Evolutionary conservation across 306 rosid species (phyloP), one percentile per base, ranked within the genome.

Genomic region (Cucurbita moschata): DNA sequence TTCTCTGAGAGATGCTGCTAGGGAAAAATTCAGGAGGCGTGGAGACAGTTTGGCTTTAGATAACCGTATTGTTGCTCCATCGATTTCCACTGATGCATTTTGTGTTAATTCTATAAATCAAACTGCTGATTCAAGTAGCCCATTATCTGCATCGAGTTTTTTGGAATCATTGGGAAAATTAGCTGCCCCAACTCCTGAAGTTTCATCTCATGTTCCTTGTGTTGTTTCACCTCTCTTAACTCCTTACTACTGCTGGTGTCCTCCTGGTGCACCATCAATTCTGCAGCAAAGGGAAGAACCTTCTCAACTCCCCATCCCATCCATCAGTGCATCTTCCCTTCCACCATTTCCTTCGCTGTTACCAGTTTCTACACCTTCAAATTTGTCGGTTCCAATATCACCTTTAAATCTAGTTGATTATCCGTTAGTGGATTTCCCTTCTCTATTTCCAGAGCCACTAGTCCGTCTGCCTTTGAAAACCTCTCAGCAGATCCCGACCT

Each of bases 191-290:
- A 81, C 85, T 14, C 57, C 83, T 61, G 59, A 78, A 54, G 82
- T 83, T 76, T 61, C 82, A 59, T 85, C 83, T 71, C 86, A 84
- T 66, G 62, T 77, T 62, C 77, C 92, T 52, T 82, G 82, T 21
- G 43, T 81, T 46, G 91, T 76, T 53, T 72, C 91, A 14, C 86
- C 99, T 42, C 85, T 89, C 55, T 87, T 94, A 71, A 80, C 96
- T 46, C 99, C 99, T 16, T 84, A 88, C 79, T 91, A 95, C 81
- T 91, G 99, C 75, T 95, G 96, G 96, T 95, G 96, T 70, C 96
- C 99, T 56, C 86, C 97, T 0, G 84, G 88, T 16, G 73, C 81
- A 55, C 79, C 92, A 5, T 78, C 92, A 5, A 68, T 85, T 65
- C 73, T 50, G 76, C 87, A 90, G 65, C 81, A 75, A 78, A 79